Base-by-base conservation (phyloP, 495 filamentous ascomycete species). In the Clohesyomyces aquaticus region DNA sequence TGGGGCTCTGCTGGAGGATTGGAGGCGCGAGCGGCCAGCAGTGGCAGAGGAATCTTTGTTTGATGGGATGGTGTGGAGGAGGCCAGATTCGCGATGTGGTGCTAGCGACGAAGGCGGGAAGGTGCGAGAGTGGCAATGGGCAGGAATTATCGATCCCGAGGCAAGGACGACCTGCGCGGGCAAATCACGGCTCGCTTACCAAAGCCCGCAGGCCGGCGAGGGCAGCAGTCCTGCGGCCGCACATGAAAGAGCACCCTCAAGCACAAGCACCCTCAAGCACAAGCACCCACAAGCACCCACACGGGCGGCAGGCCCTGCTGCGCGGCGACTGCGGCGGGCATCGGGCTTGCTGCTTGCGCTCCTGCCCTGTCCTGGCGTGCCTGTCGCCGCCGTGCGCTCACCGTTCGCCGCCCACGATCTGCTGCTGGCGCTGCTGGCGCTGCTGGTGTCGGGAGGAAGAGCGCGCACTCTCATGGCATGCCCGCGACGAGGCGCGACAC, bases 41-140 rank as follows among this genome's bases (percentile, higher is more conserved):
- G n/a, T n/a, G n/a, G 26, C 21, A 3, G 11, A 3, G 32, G 16
- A 18, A 38, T 3, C 19, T 47, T 51, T 32, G 57, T 45, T 25
- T 48, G 32, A 16, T 29, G 42, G 12, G 50, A 22, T 21, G 65
- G 42, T 57, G 59, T 28, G 38, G 16, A 49, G 57, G 48, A 21
- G 61, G 22, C 23, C 53, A 63, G 61, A 61, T 60, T 64, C 49
- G 66, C 60, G 66, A 68, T 55, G 66, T 14, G 23, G 23, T 23
- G 29, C 53, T 64, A 65, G 61, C 27, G 66, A 66, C 67, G 43
- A 49, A 60, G 62, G 25, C 32, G 63, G 67, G 67, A 70, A 66
- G 67, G 67, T 57, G 62, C 29, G 62, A 50, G 38, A 16, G 21
- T 32, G 38, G 46, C 28, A n/a, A 41, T 19, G 29, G 59, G 14